phyloP scores from a whole-genome alignment of 1,284 basidiomycete genomes.

The Phenoliferia sp. region DNA sequence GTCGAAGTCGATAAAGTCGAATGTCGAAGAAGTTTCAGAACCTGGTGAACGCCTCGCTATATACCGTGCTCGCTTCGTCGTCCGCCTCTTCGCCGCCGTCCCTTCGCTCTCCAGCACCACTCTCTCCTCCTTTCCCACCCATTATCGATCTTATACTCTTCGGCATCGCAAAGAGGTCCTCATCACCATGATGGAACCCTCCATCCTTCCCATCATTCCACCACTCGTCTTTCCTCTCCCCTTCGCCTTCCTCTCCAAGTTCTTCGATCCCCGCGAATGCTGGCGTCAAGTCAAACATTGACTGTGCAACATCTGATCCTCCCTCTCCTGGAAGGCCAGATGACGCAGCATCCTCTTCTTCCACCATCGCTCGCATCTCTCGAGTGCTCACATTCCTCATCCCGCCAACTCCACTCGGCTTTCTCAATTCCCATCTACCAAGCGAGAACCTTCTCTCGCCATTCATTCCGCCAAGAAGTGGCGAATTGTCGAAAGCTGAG shows the following conservation, averaged over 20 bases:
- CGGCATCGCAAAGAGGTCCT: neutral
- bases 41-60: neutral
- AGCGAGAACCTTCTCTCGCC: slow-evolving; percentile 16
- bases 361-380: neutral
- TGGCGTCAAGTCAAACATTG: neutral
- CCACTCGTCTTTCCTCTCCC: too few species aligned
- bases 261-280: neutral
- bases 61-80: neutral
- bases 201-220: too few species aligned
- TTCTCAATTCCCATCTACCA: slow-evolving; percentile 19
- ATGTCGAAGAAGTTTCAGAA: neutral
- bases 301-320: too few species aligned
- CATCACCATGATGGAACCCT: neutral
- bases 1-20: neutral
- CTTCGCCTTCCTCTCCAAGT: too few species aligned
- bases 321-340: neutral
- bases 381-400: neutral
- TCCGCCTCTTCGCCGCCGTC: neutral
- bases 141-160: neutral
- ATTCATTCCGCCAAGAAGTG: neutral
- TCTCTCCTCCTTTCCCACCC: neutral
- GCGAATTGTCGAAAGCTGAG: neutral
- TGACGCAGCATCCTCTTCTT: neutral
- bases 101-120: neutral
- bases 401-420: slow-evolving; percentile 1